Conservation (phyloP, 2,329 filamentous ascomycete genomes). For the Dactylella cylindrospora region DNA sequence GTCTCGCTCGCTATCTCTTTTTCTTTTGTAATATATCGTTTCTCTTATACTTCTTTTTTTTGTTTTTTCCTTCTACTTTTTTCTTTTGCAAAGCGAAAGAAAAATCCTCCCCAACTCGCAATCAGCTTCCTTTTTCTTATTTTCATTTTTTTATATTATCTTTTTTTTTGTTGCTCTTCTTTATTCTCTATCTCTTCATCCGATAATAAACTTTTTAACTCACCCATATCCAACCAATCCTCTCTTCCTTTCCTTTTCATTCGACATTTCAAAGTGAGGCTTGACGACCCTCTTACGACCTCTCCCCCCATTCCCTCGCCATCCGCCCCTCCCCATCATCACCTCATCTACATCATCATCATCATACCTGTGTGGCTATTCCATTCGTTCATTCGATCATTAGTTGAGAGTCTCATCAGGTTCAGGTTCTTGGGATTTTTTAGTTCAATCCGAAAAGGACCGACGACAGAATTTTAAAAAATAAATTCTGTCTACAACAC, state of each 20-base stretch:
- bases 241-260: constrained; percentile 21
- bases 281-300: constrained; percentile 45
- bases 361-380: constrained; percentile 4
- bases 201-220: constrained; percentile 43
- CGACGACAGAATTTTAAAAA: constrained; percentile 10
- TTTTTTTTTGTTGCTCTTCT: constrained; percentile 1
- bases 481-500: constrained; percentile 9
- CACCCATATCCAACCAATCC: constrained; percentile 25
- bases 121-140: constrained; percentile 1
- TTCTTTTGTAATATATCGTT: constrained; percentile 41
- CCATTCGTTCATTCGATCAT: constrained; percentile 15
- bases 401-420: constrained; percentile 28
- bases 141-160: neutral
- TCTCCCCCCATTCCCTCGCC: constrained; percentile 11
- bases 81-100: too few relatives aligned
- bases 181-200: constrained; percentile 36
- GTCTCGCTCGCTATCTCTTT: constrained; percentile 33
- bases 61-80: neutral
- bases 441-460: too few relatives aligned
- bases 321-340: constrained; percentile 13
- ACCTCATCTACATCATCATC: constrained; percentile 11
- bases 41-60: too few relatives aligned
- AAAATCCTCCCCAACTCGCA: too few relatives aligned
- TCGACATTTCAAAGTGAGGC: constrained; percentile 38
- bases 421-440: constrained; percentile 23